Percentiles rank a stretch among this genome's conserved stretches.
Conservation (phyloP, 306 rosid genomes). For the Malus sylvestris region DNA sequence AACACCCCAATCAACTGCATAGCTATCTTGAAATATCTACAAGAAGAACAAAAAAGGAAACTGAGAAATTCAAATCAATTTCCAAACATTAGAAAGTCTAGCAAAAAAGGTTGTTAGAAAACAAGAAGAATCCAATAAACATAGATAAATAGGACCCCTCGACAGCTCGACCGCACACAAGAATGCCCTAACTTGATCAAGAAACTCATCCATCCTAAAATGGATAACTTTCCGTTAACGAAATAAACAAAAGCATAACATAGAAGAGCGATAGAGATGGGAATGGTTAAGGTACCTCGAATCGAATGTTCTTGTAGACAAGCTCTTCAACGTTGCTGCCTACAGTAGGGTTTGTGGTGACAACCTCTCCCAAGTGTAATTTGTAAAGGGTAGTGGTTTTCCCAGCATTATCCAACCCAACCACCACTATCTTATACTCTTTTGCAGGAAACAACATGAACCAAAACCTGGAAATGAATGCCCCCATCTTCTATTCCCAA, state of each 20-base stretch:
- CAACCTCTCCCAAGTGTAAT: conserved; percentile 95
- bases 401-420: conserved; percentile 95
- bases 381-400: conserved; percentile 95
- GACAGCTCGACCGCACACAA: not conserved
- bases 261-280: not conserved
- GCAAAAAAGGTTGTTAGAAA: not conserved
- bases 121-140: not conserved
- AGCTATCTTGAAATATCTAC: not conserved
- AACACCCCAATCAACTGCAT: not conserved
- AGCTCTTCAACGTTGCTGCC: conserved; percentile 99
- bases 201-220: not conserved
- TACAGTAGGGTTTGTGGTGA: conserved; percentile 92
- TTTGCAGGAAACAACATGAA: conserved; percentile 91
- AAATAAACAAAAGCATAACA: not conserved
- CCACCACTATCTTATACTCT: conserved; percentile 90
- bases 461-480: conserved; percentile 72
- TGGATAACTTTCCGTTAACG: not conserved
- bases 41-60: not conserved
- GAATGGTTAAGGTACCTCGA: conserved; percentile 49
- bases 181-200: not conserved
- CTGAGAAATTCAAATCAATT: not conserved
- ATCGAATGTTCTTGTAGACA: conserved; percentile 89
- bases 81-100: not conserved
- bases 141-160: not conserved
- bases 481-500: conserved; percentile 55